Evolutionary conservation across 805 yeast genomes (phyloP), one percentile per base, ranked within the genome.

Genomic region (Candida golubevii): DNA sequence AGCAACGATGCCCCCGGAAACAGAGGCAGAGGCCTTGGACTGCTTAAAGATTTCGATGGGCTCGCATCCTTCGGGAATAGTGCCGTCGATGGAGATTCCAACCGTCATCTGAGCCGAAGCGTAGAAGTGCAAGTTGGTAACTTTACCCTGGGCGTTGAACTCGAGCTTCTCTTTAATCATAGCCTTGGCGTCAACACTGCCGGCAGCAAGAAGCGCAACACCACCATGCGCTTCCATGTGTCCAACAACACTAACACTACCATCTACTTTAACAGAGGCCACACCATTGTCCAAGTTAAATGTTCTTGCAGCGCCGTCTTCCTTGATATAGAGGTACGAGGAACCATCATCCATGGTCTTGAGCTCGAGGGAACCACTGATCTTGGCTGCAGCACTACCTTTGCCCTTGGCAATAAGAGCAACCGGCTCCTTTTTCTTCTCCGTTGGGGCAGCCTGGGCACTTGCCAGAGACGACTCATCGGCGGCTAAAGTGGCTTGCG

Each of bases 141-240:
- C 46, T 40, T 33, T 43, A 6, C 46, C 46, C 10, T 35, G 33
- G 12, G 39, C 40, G 28, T 43, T 36, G 33, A 43, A 43, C 42
- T 43, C 42, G 12, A 43, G 42, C 36, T 38, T 39, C 8, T 43
- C 42, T 34, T 39, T 23, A 33, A 23, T 34, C 29, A 43, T 36
- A 8, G 46, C 46, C 10, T 18, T 10, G 15, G 42, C 42, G 7
- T 38, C 39, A 14, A 39, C 39, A 18, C 26, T 29, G 1, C 37
- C 46, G 12, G 42, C 46, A 31, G 37, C 42, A 43, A 43, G 39
- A 27, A 43, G 39, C 6, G 46, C 29, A 30, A 35, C 46, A 1
- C 46, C 46, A n/a, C 37, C 42, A 23, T 35, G 42, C 11, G 39
- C 46, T 35, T 42, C 46, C 29, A 34, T 33, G 35, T 42, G 46